Conservation (phyloP, 1,139 yeast genomes). For the Yamadazyma sp. region DNA sequence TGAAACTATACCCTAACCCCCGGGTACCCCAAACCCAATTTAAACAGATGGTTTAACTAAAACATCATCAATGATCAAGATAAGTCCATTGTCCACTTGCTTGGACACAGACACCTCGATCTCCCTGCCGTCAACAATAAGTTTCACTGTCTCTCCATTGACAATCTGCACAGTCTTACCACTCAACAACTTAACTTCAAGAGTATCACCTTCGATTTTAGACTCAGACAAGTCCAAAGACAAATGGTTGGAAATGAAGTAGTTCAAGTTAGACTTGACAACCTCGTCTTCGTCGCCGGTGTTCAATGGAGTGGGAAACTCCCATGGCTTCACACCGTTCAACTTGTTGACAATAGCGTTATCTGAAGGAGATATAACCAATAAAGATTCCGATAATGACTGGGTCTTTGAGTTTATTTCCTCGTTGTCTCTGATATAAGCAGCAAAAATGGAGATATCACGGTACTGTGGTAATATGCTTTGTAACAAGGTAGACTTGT, state of each 20-base stretch:
- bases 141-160: slow-evolving; percentile 22
- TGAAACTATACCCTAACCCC: neutral
- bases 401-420: slow-evolving; percentile 45
- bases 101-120: slow-evolving; percentile 40
- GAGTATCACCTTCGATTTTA: slow-evolving; percentile 13
- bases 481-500: slow-evolving; percentile 14
- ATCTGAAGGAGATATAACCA: slow-evolving; percentile 63
- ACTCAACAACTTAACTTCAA: slow-evolving; percentile 24
- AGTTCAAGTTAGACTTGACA: slow-evolving; percentile 45
- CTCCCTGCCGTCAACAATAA: slow-evolving; percentile 9
- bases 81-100: slow-evolving; percentile 59
- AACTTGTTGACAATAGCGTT: slow-evolving; percentile 43
- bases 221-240: slow-evolving; percentile 16
- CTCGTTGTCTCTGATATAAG: slow-evolving; percentile 55
- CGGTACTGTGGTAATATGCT: slow-evolving; percentile 41
- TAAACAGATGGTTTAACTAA: slow-evolving; percentile 21
- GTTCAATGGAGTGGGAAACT: slow-evolving; percentile 52
- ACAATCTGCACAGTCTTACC: slow-evolving; percentile 45
- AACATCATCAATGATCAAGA: slow-evolving; percentile 49
- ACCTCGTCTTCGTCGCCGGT: slow-evolving; percentile 36
- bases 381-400: slow-evolving; percentile 31
- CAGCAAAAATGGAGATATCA: slow-evolving; percentile 51
- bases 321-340: slow-evolving; percentile 61
- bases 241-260: slow-evolving; percentile 57
- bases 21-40: too few relatives aligned